A percentile compares a stretch with the other conserved stretches of the same genome.
Evolutionary conservation across 1,139 yeast species (phyloP).

Genomic region (Pichia sp.): DNA sequence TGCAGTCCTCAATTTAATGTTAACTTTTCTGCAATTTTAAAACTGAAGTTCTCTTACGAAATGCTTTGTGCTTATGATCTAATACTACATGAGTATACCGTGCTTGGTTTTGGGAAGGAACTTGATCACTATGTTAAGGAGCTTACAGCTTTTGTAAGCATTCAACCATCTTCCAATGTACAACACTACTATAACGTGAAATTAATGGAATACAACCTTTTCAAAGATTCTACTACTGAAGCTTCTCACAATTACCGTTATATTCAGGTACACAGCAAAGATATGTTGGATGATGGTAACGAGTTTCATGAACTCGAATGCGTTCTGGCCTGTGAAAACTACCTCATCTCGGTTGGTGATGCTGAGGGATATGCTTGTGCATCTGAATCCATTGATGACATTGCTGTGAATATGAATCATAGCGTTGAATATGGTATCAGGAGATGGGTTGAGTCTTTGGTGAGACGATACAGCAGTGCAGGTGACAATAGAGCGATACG

Average conservation of each 20-base stretch:
- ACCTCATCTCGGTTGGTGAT: no score
- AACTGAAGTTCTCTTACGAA: conserved; percentile 25
- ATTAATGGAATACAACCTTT: conserved; percentile 16
- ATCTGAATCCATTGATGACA: no score
- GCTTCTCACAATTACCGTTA: conserved; percentile 11
- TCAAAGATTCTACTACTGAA: conserved; percentile 8
- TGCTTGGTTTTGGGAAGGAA: conserved; percentile 50
- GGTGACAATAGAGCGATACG: no score
- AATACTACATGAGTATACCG: conserved; percentile 33
- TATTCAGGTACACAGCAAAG: conserved; percentile 8
- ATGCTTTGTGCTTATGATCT: conserved; percentile 32
- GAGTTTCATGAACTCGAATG: background rate
- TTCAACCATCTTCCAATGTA: conserved; percentile 27
- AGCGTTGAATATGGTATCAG: no score
- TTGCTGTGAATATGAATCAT: no score
- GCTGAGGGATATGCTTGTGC: no score
- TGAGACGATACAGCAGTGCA: no score
- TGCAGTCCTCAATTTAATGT: conserved; percentile 6
- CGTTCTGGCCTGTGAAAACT: conserved; percentile 7
- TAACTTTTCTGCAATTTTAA: conserved; percentile 30
- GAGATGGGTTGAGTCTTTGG: no score
- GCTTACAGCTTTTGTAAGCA: conserved; percentile 31
- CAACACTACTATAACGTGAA: conserved; percentile 21
- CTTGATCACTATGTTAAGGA: conserved; percentile 44
- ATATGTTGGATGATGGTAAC: conserved; percentile 5